Conservation (phyloP, 495 filamentous ascomycete species). For the Geoglossum glabrum region DNA sequence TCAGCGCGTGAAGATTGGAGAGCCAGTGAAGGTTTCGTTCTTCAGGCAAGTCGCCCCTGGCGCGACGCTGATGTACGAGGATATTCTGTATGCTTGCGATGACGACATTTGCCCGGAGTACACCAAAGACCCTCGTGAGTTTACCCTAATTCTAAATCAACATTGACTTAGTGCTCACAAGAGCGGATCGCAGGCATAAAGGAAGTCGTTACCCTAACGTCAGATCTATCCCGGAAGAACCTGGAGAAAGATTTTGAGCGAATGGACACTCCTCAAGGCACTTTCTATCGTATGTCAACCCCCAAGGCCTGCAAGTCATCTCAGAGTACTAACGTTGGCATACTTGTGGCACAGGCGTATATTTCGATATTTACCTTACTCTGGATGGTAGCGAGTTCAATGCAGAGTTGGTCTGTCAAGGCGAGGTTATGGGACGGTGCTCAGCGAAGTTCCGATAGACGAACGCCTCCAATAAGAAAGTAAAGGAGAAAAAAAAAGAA, state of each 20-base stretch:
- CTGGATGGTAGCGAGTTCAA: constrained; percentile 96
- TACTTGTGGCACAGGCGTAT: constrained; percentile 17
- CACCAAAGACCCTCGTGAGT: constrained; percentile 97
- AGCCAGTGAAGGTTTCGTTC: constrained; percentile 96
- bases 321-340: background rate
- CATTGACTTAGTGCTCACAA: background rate
- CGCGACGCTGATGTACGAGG: constrained; percentile 97
- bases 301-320: background rate
- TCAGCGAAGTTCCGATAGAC: constrained; percentile 53
- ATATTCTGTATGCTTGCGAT: constrained; percentile 94
- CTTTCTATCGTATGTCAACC: constrained; percentile 53
- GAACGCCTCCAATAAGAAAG: no score
- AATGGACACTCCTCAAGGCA: constrained; percentile 97
- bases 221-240: constrained; percentile 91
- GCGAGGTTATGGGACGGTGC: constrained; percentile 96
- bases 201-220: constrained; percentile 94
- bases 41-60: constrained; percentile 96
- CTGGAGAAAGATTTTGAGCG: constrained; percentile 97
- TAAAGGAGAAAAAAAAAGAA: background rate
- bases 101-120: constrained; percentile 97
- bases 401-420: constrained; percentile 92
- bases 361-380: constrained; percentile 75
- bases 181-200: constrained; percentile 63
- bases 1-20: constrained; percentile 94
- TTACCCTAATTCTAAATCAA: background rate